These are phyloP conservation scores for Phaeoacremonium minimum DNA, from an alignment of 2,329 filamentous ascomycete species.

Conservation along the genomic window DNA sequence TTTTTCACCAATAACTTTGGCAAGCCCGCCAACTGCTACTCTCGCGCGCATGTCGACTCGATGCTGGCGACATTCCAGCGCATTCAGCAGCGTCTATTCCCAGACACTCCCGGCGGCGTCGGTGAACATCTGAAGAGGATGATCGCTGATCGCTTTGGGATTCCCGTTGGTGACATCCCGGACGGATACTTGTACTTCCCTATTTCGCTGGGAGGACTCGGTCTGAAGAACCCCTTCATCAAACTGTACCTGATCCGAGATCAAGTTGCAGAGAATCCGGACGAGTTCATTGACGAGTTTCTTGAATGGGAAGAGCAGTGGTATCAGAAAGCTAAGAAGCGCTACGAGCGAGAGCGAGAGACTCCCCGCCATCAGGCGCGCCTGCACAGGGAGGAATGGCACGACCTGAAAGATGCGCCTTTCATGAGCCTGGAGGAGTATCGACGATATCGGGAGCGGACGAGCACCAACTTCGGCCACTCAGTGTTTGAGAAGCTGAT, in stretches of 20 bases:
- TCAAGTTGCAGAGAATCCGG: conserved; percentile 15
- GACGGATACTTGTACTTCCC: conserved; percentile 36
- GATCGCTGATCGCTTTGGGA: conserved; percentile 44
- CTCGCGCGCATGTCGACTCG: conserved; percentile 49
- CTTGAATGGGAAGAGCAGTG: conserved; percentile 24
- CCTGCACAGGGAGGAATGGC: conserved; percentile 4
- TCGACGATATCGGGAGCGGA: conserved; percentile 24
- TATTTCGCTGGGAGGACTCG: conserved; percentile 31
- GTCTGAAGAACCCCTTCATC: conserved; percentile 28
- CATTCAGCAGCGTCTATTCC: conserved; percentile 48
- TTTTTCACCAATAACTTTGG: conserved; percentile 58
- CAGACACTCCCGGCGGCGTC: conserved; percentile 21
- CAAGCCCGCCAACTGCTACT: conserved; percentile 49
- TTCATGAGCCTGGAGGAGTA: conserved; percentile 37
- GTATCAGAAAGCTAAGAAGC: conserved; percentile 23
- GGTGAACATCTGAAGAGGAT: conserved; percentile 38
- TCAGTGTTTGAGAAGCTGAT: conserved; percentile 22
- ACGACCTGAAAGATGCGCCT: conserved; percentile 11
- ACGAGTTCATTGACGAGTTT: conserved; percentile 17
- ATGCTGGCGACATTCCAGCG: conserved; percentile 45
- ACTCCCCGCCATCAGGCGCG: neutral
- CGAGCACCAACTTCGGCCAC: conserved; percentile 14
- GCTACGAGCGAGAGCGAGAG: conserved; percentile 20
- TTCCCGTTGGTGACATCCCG: conserved; percentile 23
- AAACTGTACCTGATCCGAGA: conserved; percentile 19